These are phyloP conservation scores for Euphorbia corollata DNA, from an alignment of 441 rosid species.

Conservation along the genomic window DNA sequence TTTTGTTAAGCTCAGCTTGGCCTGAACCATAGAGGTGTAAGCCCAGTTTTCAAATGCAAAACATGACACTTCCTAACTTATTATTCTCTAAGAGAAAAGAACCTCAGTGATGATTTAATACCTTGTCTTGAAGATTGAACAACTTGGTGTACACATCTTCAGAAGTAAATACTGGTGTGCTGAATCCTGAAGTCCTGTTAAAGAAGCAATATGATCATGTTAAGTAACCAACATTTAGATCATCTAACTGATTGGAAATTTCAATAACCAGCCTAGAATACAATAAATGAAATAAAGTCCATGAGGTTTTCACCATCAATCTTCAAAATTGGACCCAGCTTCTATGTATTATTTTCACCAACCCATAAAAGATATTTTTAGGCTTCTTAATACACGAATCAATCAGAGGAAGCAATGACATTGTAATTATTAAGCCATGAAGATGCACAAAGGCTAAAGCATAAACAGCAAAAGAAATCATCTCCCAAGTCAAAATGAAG, in stretches of 20 bases:
- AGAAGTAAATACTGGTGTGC: constrained; percentile 65
- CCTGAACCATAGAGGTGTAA: not conserved
- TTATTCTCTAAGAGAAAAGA: not conserved
- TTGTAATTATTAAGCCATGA: not conserved
- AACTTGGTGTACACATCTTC: constrained; percentile 63
- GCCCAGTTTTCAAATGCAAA: not conserved
- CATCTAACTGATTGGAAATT: not conserved
- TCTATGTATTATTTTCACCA: not conserved
- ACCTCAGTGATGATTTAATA: constrained; percentile 19
- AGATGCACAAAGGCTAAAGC: not conserved
- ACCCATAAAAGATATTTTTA: not conserved
- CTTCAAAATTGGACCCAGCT: not conserved
- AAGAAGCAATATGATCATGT: not conserved
- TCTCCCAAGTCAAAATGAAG: too few species aligned
- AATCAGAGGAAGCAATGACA: not conserved
- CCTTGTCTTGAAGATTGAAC: constrained; percentile 73
- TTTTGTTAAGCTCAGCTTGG: not conserved
- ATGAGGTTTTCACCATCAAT: not conserved
- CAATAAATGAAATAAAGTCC: not conserved
- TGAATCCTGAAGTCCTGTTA: constrained; percentile 49
- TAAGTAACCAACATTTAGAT: constrained; percentile 2
- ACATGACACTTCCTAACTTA: not conserved
- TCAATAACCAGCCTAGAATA: not conserved
- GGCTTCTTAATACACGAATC: not conserved
- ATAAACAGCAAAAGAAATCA: not conserved